A percentile compares a stretch with the other conserved stretches of the same genome.
Conservation (phyloP, 345 rosid genomes). For the thale cress (Arabidopsis thaliana) region DNA sequence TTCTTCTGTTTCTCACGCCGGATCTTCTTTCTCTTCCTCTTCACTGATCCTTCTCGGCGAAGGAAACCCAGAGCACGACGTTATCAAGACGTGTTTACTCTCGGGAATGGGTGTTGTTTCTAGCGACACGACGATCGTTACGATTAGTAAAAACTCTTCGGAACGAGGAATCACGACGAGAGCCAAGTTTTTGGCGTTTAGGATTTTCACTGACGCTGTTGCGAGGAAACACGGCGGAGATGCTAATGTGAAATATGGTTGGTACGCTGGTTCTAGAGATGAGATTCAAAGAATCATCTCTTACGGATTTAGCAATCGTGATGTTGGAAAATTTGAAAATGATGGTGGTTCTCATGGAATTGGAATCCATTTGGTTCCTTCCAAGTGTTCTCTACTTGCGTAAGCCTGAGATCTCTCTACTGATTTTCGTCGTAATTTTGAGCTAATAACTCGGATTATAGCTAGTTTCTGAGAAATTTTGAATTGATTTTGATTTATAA, state of each 20-base stretch:
- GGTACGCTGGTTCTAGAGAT: slow-evolving; percentile 52
- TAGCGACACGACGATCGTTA: slow-evolving; percentile 41
- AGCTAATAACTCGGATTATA: no score
- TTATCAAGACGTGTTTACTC: slow-evolving; percentile 38
- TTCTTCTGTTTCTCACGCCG: neutral
- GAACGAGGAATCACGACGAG: slow-evolving; percentile 27
- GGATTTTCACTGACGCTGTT: slow-evolving; percentile 45
- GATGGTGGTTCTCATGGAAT: slow-evolving; percentile 31
- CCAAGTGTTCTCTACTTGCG: slow-evolving; percentile 43
- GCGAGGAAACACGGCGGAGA: slow-evolving; percentile 52
- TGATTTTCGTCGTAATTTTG: neutral
- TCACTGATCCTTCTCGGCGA: slow-evolving; percentile 39
- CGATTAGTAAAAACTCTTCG: slow-evolving; percentile 48
- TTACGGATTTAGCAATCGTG: slow-evolving; percentile 49
- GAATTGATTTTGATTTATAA: no score
- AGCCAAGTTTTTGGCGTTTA: slow-evolving; percentile 48
- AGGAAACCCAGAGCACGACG: slow-evolving; percentile 36
- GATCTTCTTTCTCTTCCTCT: neutral
- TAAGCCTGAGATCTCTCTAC: slow-evolving; percentile 32
- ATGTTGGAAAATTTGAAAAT: neutral
- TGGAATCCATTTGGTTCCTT: slow-evolving; percentile 49
- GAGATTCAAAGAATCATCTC: slow-evolving; percentile 47
- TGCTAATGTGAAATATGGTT: slow-evolving; percentile 49
- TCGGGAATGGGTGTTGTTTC: slow-evolving; percentile 40
- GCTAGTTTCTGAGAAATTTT: no score